A percentile compares a stretch with the other conserved stretches of the same genome.
Conservation (phyloP, 2,329 filamentous ascomycete genomes). For the Orbilia ellipsospora region DNA sequence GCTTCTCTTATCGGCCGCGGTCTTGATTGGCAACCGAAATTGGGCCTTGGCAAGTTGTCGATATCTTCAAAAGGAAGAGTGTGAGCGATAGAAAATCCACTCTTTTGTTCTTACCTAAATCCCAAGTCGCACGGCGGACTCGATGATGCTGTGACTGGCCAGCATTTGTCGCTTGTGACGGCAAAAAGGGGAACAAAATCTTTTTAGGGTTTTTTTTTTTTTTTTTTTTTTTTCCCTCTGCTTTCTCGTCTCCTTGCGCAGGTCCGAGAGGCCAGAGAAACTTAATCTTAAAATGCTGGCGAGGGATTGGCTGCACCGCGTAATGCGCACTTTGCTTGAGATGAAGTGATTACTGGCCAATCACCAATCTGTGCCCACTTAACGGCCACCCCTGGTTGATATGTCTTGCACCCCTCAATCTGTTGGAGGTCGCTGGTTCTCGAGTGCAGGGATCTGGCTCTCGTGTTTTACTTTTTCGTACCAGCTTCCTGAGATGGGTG, state of each 20-base stretch:
- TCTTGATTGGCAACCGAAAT: constrained; percentile 53
- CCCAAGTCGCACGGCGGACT: constrained; percentile 11
- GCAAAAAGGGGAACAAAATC: constrained; percentile 32
- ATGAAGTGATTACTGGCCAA: constrained; percentile 55
- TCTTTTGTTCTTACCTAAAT: constrained; percentile 11
- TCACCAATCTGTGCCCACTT: constrained; percentile 40
- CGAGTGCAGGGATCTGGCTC: constrained; percentile 24
- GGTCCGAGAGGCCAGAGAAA: constrained; percentile 28
- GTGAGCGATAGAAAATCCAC: constrained; percentile 14
- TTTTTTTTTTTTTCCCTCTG: constrained; percentile 34
- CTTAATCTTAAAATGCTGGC: constrained; percentile 53
- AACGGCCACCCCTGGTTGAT: constrained; percentile 28
- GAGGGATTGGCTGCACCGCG: constrained; percentile 51
- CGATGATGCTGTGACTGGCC: constrained; percentile 9
- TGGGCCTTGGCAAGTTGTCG: constrained; percentile 32
- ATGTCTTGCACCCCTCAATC: constrained; percentile 42
- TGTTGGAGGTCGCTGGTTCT: constrained; percentile 25
- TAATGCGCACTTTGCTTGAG: constrained; percentile 41
- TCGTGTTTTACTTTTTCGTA: constrained; percentile 49
- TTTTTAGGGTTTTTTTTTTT: constrained; percentile 33
- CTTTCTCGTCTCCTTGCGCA: constrained; percentile 29
- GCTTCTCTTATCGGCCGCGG: constrained; percentile 33
- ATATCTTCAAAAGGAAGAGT: constrained; percentile 23
- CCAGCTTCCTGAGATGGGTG: constrained; percentile 53
- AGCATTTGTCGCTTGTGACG: constrained; percentile 36